Evolutionary conservation across 805 yeast genomes (phyloP), one percentile per base, ranked within the genome.

Genomic region (Lipomyces orientalis): DNA sequence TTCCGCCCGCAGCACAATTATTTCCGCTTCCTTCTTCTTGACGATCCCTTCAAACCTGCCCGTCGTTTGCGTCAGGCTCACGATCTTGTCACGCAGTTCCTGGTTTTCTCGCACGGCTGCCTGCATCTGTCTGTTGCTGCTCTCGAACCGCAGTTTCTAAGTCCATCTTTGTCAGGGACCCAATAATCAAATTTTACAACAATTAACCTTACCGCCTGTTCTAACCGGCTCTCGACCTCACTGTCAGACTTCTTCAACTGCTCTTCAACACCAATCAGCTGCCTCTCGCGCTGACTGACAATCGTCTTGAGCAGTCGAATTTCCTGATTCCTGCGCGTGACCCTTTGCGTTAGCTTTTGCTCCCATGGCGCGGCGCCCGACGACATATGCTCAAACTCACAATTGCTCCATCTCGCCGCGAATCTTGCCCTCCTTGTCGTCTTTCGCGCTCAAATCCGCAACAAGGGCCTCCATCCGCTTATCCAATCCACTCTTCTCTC

Each of bases 51-150:
- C 80, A 56, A 79, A 75, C 57, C 79, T 81, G 1, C 76, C 67
- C 7, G 81, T 76, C 1, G 83, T 79, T 22, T 76, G 76, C 60
- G 80, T 81, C 22, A 81, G 74, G 6, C 76, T 67, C 9, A 77
- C 76, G n/a, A 87, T 61, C 64, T 83, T 81, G 8, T 73, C 74
- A 49, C 82, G 77, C 19, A 86, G 74, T n/a, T 74, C 77, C 34
- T 77, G 77, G 70, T 86, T 86, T 66, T 84, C 89, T 2, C 77
- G 77, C 1, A 82, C 61, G 1, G 70, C 68, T 19, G 62, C 58
- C 55, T 66, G 66, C 61, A 67, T 31, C 57, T 61, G 71, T 31
- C 69, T 35, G 64, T 58, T 67, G 25, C 61, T 60, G 31, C 55
- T 64, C 37, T 72, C 74, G 46, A 60, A 62, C 33, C 68, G 66